phyloP scores from a whole-genome alignment of 202 grass and related monocot genomes.

The Schoenoplectus tabernaemontani region DNA sequence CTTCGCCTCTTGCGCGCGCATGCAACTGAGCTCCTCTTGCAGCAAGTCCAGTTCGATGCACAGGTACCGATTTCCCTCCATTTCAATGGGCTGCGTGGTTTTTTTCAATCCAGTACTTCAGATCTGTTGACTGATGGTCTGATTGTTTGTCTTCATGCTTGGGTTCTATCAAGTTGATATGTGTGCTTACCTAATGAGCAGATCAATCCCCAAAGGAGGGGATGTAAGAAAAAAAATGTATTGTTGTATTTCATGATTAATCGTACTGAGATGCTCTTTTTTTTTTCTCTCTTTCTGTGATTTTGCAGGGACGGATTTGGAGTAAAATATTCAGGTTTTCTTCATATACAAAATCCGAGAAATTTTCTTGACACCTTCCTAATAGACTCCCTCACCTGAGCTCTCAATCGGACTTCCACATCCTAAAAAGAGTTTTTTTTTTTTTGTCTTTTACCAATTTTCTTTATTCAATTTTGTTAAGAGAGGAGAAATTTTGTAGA shows the following conservation, averaged over 20 bases:
- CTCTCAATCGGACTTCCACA: conserved; percentile 25
- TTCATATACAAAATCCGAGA: conserved; percentile 70
- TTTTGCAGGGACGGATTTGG: conserved; percentile 77
- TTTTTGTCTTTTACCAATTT: conserved; percentile 15
- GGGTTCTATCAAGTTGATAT: too few species aligned
- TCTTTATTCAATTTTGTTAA: conserved; percentile 36
- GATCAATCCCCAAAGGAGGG: background rate
- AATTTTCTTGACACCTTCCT: conserved; percentile 34
- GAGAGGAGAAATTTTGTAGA: conserved; percentile 22
- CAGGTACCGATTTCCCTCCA: too few species aligned
- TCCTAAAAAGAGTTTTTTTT: conserved; percentile 11
- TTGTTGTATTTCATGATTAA: conserved; percentile 11
- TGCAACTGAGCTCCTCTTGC: conserved; percentile 47
- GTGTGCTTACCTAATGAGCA: background rate
- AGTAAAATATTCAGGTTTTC: conserved; percentile 93
- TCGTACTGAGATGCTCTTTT: too few species aligned
- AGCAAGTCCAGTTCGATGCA: conserved; percentile 71
- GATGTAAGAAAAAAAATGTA: too few species aligned
- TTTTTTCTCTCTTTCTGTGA: background rate
- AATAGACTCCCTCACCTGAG: conserved; percentile 50
- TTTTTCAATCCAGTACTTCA: background rate
- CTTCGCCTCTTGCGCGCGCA: conserved; percentile 40
- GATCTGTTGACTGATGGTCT: background rate
- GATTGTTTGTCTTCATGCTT: background rate
- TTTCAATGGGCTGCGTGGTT: too few species aligned